Evolutionary conservation across 257 asterid species (phyloP).

Genomic region (Penstemon davidsonii): DNA sequence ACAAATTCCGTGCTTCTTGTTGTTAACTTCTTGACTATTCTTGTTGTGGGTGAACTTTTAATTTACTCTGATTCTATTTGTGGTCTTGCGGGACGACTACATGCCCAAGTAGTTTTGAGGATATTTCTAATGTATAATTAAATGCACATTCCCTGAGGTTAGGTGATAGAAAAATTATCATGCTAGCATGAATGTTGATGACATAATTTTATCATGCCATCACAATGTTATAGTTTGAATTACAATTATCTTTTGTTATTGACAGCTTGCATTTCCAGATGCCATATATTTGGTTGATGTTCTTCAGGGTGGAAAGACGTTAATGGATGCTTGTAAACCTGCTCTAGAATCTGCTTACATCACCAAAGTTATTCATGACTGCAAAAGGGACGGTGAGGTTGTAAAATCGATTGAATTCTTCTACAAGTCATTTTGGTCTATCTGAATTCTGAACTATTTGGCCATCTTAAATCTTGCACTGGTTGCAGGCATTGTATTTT

Average conservation of each 20-base stretch:
- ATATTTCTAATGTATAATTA: too few relatives aligned
- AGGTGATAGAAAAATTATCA: too few relatives aligned
- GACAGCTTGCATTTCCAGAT: slow-evolving; percentile 88
- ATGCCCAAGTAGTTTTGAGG: too few relatives aligned
- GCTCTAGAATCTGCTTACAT: slow-evolving; percentile 89
- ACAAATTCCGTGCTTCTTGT: too few relatives aligned
- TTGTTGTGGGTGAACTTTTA: too few relatives aligned
- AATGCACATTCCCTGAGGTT: too few relatives aligned
- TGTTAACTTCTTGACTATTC: too few relatives aligned
- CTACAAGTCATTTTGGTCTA: slow-evolving; percentile 29
- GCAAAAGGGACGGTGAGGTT: slow-evolving; percentile 99
- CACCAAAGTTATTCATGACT: slow-evolving; percentile 97
- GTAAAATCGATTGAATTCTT: slow-evolving; percentile 38
- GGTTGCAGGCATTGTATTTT: slow-evolving; percentile 80
- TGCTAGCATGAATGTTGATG: background rate
- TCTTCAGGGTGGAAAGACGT: slow-evolving; percentile 80
- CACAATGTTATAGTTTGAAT: too few relatives aligned
- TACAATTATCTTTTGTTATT: background rate
- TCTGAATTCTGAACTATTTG: slow-evolving; percentile 7
- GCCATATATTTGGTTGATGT: slow-evolving; percentile 96
- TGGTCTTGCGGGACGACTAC: too few relatives aligned
- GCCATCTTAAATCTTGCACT: too few relatives aligned
- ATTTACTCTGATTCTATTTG: too few relatives aligned
- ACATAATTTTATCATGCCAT: too few relatives aligned
- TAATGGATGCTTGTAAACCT: slow-evolving; percentile 93